Conservation (phyloP, 2,329 filamentous ascomycete species). For the Aspergillus sp. region DNA sequence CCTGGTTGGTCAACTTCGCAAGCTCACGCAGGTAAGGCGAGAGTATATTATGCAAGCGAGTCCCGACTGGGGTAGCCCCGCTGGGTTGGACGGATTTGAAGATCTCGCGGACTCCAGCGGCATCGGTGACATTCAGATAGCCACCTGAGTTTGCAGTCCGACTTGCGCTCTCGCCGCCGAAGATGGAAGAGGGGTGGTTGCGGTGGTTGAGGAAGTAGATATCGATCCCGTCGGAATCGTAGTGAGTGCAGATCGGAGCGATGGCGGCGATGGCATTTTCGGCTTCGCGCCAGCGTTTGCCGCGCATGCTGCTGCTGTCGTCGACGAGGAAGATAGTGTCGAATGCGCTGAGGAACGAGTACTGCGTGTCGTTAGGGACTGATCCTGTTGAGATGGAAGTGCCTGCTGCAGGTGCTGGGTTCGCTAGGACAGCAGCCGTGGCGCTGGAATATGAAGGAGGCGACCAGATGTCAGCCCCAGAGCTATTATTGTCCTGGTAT, state of each 20-base stretch:
- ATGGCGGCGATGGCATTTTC: slow-evolving; percentile 69
- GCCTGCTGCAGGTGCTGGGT: background rate
- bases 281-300: slow-evolving; percentile 74
- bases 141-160: slow-evolving; percentile 41
- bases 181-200: slow-evolving; percentile 26
- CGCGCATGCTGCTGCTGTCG: slow-evolving; percentile 85
- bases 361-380: slow-evolving; percentile 59
- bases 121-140: slow-evolving; percentile 64
- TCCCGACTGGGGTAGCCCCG: slow-evolving; percentile 73
- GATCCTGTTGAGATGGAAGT: slow-evolving; percentile 32
- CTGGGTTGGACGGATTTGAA: slow-evolving; percentile 67
- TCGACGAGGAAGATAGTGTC: slow-evolving; percentile 91
- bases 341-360: slow-evolving; percentile 74
- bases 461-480: slow-evolving; percentile 12
- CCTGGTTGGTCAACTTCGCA: slow-evolving; percentile 45
- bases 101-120: slow-evolving; percentile 62
- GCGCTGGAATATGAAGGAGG: slow-evolving; percentile 20
- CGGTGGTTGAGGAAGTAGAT: slow-evolving; percentile 83
- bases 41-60: slow-evolving; percentile 69
- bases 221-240: slow-evolving; percentile 84
- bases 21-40: slow-evolving; percentile 66
- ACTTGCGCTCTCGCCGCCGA: background rate
- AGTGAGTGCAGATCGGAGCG: slow-evolving; percentile 74
- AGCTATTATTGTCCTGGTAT: background rate
- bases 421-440: background rate